Evolutionary conservation across 148 eudicot species (phyloP), one percentile per base, ranked within the genome.

Genomic region (Chenopodium suecicum): DNA sequence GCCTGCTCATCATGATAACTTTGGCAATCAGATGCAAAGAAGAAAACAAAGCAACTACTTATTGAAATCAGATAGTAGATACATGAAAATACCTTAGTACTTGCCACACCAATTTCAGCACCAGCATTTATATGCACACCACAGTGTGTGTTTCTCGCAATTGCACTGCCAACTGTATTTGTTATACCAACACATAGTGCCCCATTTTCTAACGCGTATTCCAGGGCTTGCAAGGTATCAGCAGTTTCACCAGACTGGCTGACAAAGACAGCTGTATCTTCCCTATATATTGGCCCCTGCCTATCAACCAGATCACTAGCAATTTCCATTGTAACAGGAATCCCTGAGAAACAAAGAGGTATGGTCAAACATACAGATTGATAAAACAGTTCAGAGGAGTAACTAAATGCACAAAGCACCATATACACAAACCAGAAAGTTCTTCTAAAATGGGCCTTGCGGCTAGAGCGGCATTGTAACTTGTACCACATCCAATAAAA

Each of bases 211-310:
- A 91, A 81, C 66, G 99, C 98, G 88, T 97, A 97, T 46, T 97
- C 95, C 72, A 97, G 84, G 72, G 99, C 99, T 41, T 87, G 90
- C 75, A 97, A 85, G 22, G 99, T 97, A 82, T 97, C 99, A 34
- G 98, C 97, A 74, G 99, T 97, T 92, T 97, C 99, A 72, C 99
- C 99, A 72, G 99, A 97, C 81, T 97, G 99, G 86, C 99, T 97
- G 65, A 97, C 99, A 87, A 97, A 97, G 64, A 92, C 97, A 79
- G 92, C 89, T 29, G 99, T 97, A 85, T 97, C 99, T 87, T 97
- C 99, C 87, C 99, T 89, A 86, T 94, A 97, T 73, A 97, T 93
- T 16, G 99, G 98, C 37, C 96, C 99, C 88, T 94, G 97, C 89
- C 99, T 90, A 86, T 97, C 99, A 85, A 97, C 72, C 79, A 97